These are phyloP conservation scores for Ceratopteris richardii DNA, from an alignment of 75 land plant genomes.

Conservation along the genomic window DNA sequence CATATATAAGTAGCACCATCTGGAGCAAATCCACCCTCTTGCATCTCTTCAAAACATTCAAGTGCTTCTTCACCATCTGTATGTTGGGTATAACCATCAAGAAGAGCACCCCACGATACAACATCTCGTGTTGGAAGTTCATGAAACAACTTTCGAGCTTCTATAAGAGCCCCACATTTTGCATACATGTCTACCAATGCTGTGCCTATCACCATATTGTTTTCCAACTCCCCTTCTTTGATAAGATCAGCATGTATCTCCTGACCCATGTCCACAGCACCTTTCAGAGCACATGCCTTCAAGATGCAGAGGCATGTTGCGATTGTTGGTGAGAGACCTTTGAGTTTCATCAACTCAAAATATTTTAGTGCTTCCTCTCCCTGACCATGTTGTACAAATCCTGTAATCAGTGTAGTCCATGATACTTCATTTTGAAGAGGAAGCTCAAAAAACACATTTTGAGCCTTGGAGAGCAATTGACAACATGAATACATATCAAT, in stretches of 20 bases:
- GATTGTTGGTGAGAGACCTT: not conserved
- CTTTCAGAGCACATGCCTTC: not conserved
- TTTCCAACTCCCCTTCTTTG: no score
- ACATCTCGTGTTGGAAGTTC: no score
- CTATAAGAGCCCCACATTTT: no score
- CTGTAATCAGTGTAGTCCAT: slow-evolving; percentile 46
- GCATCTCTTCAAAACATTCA: no score
- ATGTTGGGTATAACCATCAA: no score
- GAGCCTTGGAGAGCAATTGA: slow-evolving; percentile 20
- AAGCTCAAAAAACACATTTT: slow-evolving; percentile 21
- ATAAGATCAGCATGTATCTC: not conserved
- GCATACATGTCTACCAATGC: no score
- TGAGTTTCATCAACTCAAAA: not conserved
- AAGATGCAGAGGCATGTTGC: not conserved
- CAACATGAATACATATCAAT: slow-evolving; percentile 48
- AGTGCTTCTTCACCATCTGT: no score
- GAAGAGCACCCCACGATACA: no score
- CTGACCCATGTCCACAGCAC: not conserved
- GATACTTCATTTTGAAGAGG: slow-evolving; percentile 32
- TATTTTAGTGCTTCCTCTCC: not conserved
- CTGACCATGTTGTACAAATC: not conserved
- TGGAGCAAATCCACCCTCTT: no score
- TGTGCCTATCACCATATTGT: no score
- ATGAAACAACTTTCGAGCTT: no score
- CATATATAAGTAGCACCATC: no score